Percentiles rank a stretch among this genome's conserved stretches.
Evolutionary conservation across 129 eudicot species (phyloP).

Genomic region (Kitagawia praeruptora): DNA sequence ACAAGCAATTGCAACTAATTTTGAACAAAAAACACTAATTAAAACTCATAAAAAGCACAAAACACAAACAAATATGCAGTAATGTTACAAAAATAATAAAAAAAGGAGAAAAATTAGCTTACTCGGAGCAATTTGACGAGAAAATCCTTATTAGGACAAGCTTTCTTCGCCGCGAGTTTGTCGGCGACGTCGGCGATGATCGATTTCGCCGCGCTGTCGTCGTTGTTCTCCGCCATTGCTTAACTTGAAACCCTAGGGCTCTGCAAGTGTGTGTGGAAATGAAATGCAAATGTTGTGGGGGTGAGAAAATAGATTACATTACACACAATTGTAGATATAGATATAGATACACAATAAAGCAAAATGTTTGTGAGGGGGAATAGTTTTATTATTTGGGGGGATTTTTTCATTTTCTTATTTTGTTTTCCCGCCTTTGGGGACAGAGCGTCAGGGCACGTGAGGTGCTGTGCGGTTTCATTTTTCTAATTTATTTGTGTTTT

Average conservation of each 20-base stretch:
- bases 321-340: not conserved
- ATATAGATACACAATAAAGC: not conserved
- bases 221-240: constrained; percentile 31
- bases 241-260: not conserved
- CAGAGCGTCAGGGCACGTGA: not conserved
- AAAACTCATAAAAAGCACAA: not conserved
- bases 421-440: not conserved
- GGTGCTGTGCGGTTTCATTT: not conserved
- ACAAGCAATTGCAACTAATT: not conserved
- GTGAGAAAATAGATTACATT: not conserved
- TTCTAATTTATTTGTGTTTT: too few species aligned
- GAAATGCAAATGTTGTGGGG: not conserved
- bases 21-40: not conserved
- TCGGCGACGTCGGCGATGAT: constrained; percentile 53
- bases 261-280: not conserved
- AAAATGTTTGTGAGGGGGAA: not conserved
- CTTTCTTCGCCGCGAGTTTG: constrained; percentile 42
- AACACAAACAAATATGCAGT: not conserved
- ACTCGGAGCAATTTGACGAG: constrained; percentile 66
- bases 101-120: not conserved
- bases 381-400: not conserved
- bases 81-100: not conserved
- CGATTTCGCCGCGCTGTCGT: constrained; percentile 33
- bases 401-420: too few species aligned
- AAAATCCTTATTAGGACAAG: constrained; percentile 62